Percentiles rank a stretch among this genome's conserved stretches.
Evolutionary conservation across 2,329 filamentous ascomycete genomes (phyloP).

Genomic region (Cercospora beticola): DNA sequence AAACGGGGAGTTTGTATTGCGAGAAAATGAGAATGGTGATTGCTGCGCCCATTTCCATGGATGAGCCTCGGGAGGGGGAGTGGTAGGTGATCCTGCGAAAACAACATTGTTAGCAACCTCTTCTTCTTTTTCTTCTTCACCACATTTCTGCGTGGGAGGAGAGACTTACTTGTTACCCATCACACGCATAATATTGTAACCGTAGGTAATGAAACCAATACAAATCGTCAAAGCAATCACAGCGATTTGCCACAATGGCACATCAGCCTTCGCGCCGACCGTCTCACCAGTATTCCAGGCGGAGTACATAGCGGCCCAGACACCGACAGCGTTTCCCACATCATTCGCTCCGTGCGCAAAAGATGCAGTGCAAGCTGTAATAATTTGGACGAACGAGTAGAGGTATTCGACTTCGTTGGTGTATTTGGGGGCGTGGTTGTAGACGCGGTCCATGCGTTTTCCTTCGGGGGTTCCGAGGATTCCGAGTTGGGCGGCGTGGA

Average conservation of each 20-base stretch:
- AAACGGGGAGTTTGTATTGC: conserved; percentile 60
- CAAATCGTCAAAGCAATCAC: conserved; percentile 54
- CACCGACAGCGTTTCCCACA: conserved; percentile 59
- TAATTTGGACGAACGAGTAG: conserved; percentile 63
- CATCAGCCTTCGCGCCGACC: conserved; percentile 47
- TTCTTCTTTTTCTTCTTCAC: not conserved
- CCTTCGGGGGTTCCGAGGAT: conserved; percentile 21
- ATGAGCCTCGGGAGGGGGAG: conserved; percentile 58
- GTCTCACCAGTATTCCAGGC: conserved; percentile 52
- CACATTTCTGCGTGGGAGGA: not conserved
- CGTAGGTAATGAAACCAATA: conserved; percentile 60
- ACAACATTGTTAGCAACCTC: not conserved
- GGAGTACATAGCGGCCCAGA: conserved; percentile 60
- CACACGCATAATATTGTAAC: conserved; percentile 60
- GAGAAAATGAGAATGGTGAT: conserved; percentile 63
- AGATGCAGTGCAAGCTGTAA: conserved; percentile 67
- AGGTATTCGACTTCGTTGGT: conserved; percentile 61
- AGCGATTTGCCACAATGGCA: conserved; percentile 60
- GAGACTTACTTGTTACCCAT: conserved; percentile 19
- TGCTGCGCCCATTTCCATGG: conserved; percentile 58
- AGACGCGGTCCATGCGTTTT: conserved; percentile 48
- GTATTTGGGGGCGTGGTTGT: conserved; percentile 59
- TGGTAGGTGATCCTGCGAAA: conserved; percentile 54
- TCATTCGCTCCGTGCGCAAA: conserved; percentile 69
- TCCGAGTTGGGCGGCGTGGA: conserved; percentile 38